phyloP scores from a whole-genome alignment of 371 early-diverging fungal species.

The Nematocida sp. region DNA sequence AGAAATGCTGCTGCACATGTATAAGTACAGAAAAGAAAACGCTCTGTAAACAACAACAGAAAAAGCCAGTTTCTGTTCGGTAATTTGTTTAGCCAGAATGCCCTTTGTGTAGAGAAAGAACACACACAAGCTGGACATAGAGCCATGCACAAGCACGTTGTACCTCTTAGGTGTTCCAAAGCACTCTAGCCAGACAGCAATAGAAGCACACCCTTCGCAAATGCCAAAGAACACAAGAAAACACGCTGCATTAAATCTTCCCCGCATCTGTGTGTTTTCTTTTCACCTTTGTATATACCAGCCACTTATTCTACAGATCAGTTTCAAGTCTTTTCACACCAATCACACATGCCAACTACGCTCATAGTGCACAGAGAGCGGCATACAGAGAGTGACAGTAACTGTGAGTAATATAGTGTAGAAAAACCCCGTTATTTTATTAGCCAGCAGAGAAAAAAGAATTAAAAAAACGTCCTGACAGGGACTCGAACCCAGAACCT shows the following conservation, averaged over 20 bases:
- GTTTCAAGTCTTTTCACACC: too few relatives aligned
- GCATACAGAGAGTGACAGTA: too few relatives aligned
- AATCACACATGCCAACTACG: too few relatives aligned
- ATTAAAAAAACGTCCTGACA: constrained; percentile 54
- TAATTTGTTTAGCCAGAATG: neutral
- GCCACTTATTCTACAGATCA: too few relatives aligned
- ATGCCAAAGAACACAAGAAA: too few relatives aligned
- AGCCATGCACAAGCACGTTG: too few relatives aligned
- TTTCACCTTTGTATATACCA: too few relatives aligned
- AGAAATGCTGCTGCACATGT: neutral
- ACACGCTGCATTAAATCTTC: too few relatives aligned
- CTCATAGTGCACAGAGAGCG: too few relatives aligned
- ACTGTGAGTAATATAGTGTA: too few relatives aligned
- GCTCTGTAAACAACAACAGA: constrained; percentile 15
- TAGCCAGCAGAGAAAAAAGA: neutral
- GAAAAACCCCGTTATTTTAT: neutral
- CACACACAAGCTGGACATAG: constrained; percentile 19
- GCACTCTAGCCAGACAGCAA: neutral
- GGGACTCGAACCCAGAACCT: constrained; percentile 57
- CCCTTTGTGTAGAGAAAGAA: constrained; percentile 45
- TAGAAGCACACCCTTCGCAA: neutral
- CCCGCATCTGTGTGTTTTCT: too few relatives aligned
- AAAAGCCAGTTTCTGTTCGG: constrained; percentile 15
- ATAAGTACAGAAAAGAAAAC: constrained; percentile 5
- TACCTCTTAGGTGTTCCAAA: too few relatives aligned